A percentile compares a stretch with the other conserved stretches of the same genome.
Conservation (phyloP, 2,329 filamentous ascomycete genomes). For the Sporothrix brunneoviolacea region DNA sequence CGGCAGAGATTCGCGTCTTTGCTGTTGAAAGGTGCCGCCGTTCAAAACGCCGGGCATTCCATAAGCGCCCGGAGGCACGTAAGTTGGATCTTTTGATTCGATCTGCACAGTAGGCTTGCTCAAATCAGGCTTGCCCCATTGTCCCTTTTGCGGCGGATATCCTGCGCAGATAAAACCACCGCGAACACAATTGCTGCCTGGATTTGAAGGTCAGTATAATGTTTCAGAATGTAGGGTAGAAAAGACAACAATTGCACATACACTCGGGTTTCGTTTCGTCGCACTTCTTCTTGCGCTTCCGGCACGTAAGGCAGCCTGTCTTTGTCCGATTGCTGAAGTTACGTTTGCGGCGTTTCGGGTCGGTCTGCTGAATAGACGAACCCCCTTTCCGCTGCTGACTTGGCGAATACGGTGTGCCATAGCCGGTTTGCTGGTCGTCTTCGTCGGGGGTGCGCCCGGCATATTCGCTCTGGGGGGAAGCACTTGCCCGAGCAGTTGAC, state of each 20-base stretch:
- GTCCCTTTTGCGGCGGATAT: slow-evolving; percentile 73
- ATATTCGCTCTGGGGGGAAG: slow-evolving; percentile 43
- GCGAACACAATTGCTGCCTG: slow-evolving; percentile 82
- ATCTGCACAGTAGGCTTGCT: slow-evolving; percentile 64
- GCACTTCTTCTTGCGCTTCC: slow-evolving; percentile 93
- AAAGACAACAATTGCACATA: slow-evolving; percentile 43
- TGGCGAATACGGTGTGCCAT: slow-evolving; percentile 38
- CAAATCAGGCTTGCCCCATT: slow-evolving; percentile 71
- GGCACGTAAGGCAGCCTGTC: slow-evolving; percentile 88
- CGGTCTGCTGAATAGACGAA: slow-evolving; percentile 42
- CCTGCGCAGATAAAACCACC: slow-evolving; percentile 89
- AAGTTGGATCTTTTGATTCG: slow-evolving; percentile 72
- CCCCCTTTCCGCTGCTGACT: slow-evolving; percentile 41
- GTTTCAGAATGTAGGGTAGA: neutral
- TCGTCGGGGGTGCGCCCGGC: slow-evolving; percentile 48
- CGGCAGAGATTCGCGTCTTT: slow-evolving; percentile 51
- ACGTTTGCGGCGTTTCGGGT: slow-evolving; percentile 64
- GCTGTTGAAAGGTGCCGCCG: slow-evolving; percentile 17
- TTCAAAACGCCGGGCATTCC: slow-evolving; percentile 40
- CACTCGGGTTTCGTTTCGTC: slow-evolving; percentile 91
- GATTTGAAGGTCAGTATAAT: neutral
- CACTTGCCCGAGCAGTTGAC: slow-evolving; percentile 26
- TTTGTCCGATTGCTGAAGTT: slow-evolving; percentile 95
- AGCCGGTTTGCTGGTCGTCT: slow-evolving; percentile 40
- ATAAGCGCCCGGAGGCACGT: slow-evolving; percentile 55